Evolutionary conservation across 2,329 filamentous ascomycete species (phyloP), one percentile per base, ranked within the genome.

Genomic region (Amylocarpus encephaloides): DNA sequence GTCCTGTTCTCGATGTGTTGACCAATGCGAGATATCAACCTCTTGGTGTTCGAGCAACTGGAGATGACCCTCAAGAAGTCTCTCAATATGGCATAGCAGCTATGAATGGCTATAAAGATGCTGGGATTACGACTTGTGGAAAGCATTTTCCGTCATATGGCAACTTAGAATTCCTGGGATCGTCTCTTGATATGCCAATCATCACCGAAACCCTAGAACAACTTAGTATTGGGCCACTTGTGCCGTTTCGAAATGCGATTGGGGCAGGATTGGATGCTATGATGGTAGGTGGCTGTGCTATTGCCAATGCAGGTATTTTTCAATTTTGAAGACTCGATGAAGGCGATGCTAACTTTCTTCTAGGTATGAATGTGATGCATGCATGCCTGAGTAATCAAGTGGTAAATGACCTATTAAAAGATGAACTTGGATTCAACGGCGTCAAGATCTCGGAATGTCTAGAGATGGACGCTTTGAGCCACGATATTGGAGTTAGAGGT

Each of bases 141-240:
- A 97, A 97, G 67, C 92, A 97, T 67, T 96, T 97, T 60, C 92
- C 92, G 3, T 95, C 90, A 0, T 97, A 96, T 64, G 92, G 92
- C 30, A 96, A 95, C 62, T 74, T 97, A 15, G 91, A 96, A 66
- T 95, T 96, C 61, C 79, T 95, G 1, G 91, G 90, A 11, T 95
- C 90, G 4, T 91, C 88, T 43, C 73, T 94, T 19, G 91, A 96
- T 62, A 90, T 97, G 29, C 92, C 92, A 12, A 93, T 95, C 54
- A 96, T 97, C 60, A 96, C 90, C 0, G 91, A 97, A 66, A 95
- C 91, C 0, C 70, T 96, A 11, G 92, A 96, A 65, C 91, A 95
- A 62, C 74, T 97, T 40, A 95, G 89, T 57, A 73, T 96, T n/a
- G 94, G 86, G 61, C 92, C 92, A 26, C 72, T 97, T 30, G 85